Evolutionary conservation across 1,284 basidiomycete genomes (phyloP).

Genomic region (Pholiota adiposa): DNA sequence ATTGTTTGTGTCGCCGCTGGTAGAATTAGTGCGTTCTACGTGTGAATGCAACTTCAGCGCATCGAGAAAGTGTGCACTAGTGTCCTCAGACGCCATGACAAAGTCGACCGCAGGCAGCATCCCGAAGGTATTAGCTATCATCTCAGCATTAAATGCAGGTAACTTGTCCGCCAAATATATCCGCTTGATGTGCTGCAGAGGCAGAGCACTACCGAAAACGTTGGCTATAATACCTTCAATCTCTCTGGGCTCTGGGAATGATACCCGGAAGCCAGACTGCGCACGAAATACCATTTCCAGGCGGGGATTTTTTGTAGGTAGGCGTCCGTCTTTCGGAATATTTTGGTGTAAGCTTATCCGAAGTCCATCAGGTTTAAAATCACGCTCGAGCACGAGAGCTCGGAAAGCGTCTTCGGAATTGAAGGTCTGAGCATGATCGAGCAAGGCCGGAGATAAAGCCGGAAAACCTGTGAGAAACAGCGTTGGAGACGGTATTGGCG

Average conservation of each 20-base stretch:
- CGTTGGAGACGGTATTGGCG: background rate
- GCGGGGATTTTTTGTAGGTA: background rate
- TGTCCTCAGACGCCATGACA: background rate
- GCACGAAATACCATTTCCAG: background rate
- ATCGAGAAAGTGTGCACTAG: background rate
- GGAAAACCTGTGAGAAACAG: background rate
- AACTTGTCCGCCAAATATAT: background rate
- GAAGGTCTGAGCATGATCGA: background rate
- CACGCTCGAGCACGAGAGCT: conserved; percentile 3
- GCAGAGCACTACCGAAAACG: background rate
- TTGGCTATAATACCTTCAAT: background rate
- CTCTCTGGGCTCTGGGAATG: too few species aligned
- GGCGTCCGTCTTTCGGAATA: too few species aligned
- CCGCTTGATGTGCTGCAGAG: background rate
- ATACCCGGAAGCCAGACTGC: background rate
- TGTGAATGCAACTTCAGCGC: too few species aligned
- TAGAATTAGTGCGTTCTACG: too few species aligned
- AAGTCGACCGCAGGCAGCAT: background rate
- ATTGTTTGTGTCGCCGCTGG: too few species aligned
- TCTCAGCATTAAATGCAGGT: background rate
- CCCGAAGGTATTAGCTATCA: background rate
- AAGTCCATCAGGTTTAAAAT: conserved; percentile 3
- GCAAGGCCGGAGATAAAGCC: background rate
- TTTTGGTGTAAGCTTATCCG: conserved; percentile 16
- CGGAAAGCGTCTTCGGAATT: too few species aligned